Evolutionary conservation across 1,139 yeast genomes (phyloP), one percentile per base, ranked within the genome.

Genomic region (Ogataea hybrid): DNA sequence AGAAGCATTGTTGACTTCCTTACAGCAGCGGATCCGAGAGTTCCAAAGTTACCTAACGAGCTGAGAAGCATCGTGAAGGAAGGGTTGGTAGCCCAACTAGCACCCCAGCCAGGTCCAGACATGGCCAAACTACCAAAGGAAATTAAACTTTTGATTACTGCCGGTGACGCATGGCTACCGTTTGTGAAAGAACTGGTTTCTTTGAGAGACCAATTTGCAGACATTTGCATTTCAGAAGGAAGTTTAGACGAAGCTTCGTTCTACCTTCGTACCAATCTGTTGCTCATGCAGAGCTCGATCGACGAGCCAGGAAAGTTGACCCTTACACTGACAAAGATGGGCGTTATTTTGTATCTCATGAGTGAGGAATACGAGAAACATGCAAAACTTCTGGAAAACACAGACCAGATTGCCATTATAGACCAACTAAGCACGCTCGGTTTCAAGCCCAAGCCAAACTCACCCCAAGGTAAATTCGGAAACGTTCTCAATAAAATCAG

Each of bases 161-260:
- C 47, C 25, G 49, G 50, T 6, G 50, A 47, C 11, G 61, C 54
- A 2, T 59, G 62, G 62, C 61, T 62, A 9, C 42, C 39, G 1
- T 59, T 56, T 30, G 39, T 55, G 8, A 44, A 50, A 28, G 52
- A 49, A n/a, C 42, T 59, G 17, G 46, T 56, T 3, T 43, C 53
- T 25, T 58, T 60, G 2, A 47, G 57, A 25, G 60, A 57, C 37
- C 28, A 49, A 12, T 55, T 54, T 28, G 51, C 59, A 8, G 53
- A 54, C 32, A 31, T 55, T 11, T 47, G 57, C 34, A 43, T 57
- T n/a, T 49, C 52, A 30, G 47, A 50, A 16, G 54, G 53, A 17
- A 55, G 49, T 32, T 35, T 51, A 5, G 39, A 47, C 12, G 50
- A 52, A 6, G 53, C 59, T 2, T 25, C 41, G 6, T 21, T 35